Evolutionary conservation across 2,329 filamentous ascomycete genomes (phyloP), one percentile per base, ranked within the genome.

Genomic region (Fusarium sp.): DNA sequence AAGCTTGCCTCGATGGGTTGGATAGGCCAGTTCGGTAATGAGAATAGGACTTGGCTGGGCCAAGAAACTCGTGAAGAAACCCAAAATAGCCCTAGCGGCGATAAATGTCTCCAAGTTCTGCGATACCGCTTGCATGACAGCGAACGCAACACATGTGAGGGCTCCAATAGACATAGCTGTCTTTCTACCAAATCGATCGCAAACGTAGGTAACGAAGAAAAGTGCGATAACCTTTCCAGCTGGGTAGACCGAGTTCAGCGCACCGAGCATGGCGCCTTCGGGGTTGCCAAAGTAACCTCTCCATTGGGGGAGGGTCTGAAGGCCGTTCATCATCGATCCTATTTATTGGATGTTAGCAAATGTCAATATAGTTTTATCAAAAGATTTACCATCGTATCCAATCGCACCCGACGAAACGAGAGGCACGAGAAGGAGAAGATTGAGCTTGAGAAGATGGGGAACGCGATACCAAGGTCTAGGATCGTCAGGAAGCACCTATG

Each of bases 271-370:
- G n/a, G 76, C 73, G 5, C 77, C 79, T 15, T 65, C 40, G 2
- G 80, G 80, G 36, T 79, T 69, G 25, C 74, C 73, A 49, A 84
- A 82, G 57, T 81, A 82, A 3, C 64, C 55, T 51, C 78, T 76
- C 81, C 82, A 84, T 60, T 78, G 72, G 0, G 74, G 61, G 0
- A 82, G 74, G 11, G 81, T 76, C 52, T 83, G 80, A 0, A 83
- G 74, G 13, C 80, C 82, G 60, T 83, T 83, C 79, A 81, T 80
- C 59, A 83, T 76, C 2, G 79, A 80, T 20, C 76, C 77, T 72
- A 6, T n/a, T n/a, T n/a, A n/a, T n/a, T 21, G 4, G 9, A 17
- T 36, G n/a, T 64, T 11, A 57, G 46, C 29, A 3, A 25, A 3
- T 8, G 6, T 13, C 4, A 6, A 4, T 23, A 2, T 7, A 1